Conservation (phyloP, 148 eudicot genomes). For the Pharnaceum exiguum region DNA sequence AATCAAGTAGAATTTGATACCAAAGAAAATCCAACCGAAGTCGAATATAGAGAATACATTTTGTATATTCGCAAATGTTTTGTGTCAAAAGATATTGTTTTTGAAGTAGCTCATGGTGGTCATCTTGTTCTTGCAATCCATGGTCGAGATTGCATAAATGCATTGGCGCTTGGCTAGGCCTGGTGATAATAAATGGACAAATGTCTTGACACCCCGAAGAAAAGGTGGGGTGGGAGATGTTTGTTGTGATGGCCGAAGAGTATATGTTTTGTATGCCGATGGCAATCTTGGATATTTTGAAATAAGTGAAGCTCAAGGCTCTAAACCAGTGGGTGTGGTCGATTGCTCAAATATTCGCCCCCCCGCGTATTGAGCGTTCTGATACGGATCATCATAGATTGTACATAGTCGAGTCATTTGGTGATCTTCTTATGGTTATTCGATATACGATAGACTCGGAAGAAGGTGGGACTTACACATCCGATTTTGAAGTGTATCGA, state of each 20-base stretch:
- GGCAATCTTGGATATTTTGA: neutral
- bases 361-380: neutral
- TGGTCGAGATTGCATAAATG: neutral
- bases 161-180: neutral
- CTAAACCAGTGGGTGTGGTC: too few species aligned
- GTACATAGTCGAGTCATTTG: neutral
- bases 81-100: neutral
- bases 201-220: neutral
- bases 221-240: neutral
- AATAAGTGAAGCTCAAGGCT: neutral
- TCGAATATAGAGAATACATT: neutral
- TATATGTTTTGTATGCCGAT: neutral
- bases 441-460: neutral
- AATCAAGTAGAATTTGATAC: neutral
- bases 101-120: conserved; percentile 1
- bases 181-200: neutral
- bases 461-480: neutral
- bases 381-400: too few species aligned
- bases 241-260: neutral
- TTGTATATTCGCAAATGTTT: neutral
- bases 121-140: too few species aligned
- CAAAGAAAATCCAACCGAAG: too few species aligned
- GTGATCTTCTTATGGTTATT: neutral
- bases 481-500: neutral
- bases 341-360: neutral